Base-by-base conservation (phyloP, 2,329 filamentous ascomycete species). In the Hymenoscyphus scutula region DNA sequence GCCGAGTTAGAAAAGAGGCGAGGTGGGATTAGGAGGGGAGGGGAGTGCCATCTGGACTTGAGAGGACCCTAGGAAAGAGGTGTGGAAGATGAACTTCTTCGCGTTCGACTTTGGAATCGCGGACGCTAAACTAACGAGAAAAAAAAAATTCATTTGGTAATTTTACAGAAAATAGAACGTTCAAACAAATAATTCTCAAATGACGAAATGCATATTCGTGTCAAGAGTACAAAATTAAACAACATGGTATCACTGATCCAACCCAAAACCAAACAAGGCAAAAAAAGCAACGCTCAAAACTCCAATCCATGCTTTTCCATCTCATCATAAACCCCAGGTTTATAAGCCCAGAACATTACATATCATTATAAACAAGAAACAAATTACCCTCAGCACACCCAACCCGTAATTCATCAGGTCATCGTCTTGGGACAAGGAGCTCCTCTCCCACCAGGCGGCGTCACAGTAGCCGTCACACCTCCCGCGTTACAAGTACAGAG, bases 271-370 rank as follows among this genome's bases (percentile, higher is more conserved):
- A 34, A 19, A 19, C 38, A n/a, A 45, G n/a, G 23, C 23, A 23
- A 3, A n/a, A 45, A 48, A 19, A 23, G 2, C 7, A 48, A 48
- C 41, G 41, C 41, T 48, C n/a, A 48, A 48, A 25, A 48, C 41
- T 48, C 41, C 38, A 45, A 45, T 19, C 17, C 38, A 45, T 45
- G n/a, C 38, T 45, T 45, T 45, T 45, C 38, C 41, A 48, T 48
- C 19, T 23, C 41, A 25, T 23, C 41, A 48, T 48, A 48, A 48
- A 48, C 19, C 41, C 41, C 32, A 34, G n/a, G n/a, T 48, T 48
- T 19, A 11, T 48, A 48, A 25, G 7, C n/a, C 5, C 8, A 11
- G n/a, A 23, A 48, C n/a, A 48, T 48, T 48, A 23, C n/a, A 25
- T 11, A 48, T 23, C 41, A 48, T 48, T 48, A 48, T 23, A 23